A percentile compares a stretch with the other conserved stretches of the same genome.
Conservation (phyloP, 2,329 filamentous ascomycete species). For the Epichloe sibirici region DNA sequence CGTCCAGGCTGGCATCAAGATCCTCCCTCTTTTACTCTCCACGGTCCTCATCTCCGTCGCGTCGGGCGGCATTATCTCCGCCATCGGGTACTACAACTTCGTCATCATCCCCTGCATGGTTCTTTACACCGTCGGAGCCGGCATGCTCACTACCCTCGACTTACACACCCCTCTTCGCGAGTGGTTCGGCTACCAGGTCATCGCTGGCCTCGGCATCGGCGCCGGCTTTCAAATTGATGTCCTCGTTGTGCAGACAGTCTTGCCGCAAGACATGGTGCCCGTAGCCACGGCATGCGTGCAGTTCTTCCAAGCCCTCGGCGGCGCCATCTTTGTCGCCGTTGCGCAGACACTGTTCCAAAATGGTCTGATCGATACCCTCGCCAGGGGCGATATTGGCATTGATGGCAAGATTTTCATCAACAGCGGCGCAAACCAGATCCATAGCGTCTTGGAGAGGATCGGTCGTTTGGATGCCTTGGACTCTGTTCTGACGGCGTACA, state of each 20-base stretch:
- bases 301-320: slow-evolving; percentile 55
- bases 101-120: slow-evolving; percentile 30
- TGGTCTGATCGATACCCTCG: slow-evolving; percentile 41
- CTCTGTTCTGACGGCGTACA: slow-evolving; percentile 35
- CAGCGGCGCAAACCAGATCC: slow-evolving; percentile 39
- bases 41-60: slow-evolving; percentile 35
- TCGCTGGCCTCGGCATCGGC: slow-evolving; percentile 41
- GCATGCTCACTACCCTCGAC: slow-evolving; percentile 41
- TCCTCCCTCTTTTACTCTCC: slow-evolving; percentile 40
- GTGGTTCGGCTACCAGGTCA: slow-evolving; percentile 48
- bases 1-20: slow-evolving; percentile 41
- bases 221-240: slow-evolving; percentile 35
- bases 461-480: slow-evolving; percentile 28
- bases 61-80: slow-evolving; percentile 29
- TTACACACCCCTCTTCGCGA: slow-evolving; percentile 31
- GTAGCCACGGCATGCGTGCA: slow-evolving; percentile 38
- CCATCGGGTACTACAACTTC: slow-evolving; percentile 28
- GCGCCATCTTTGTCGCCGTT: slow-evolving; percentile 52
- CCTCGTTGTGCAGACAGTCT: slow-evolving; percentile 39
- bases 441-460: slow-evolving; percentile 28
- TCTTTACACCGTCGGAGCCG: slow-evolving; percentile 33
- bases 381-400: slow-evolving; percentile 30
- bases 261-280: slow-evolving; percentile 35
- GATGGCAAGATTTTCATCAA: slow-evolving; percentile 36
- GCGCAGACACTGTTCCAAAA: slow-evolving; percentile 58